Evolutionary conservation across 345 rosid genomes (phyloP), one percentile per base, ranked within the genome.

Genomic region (Carallia brachiata): DNA sequence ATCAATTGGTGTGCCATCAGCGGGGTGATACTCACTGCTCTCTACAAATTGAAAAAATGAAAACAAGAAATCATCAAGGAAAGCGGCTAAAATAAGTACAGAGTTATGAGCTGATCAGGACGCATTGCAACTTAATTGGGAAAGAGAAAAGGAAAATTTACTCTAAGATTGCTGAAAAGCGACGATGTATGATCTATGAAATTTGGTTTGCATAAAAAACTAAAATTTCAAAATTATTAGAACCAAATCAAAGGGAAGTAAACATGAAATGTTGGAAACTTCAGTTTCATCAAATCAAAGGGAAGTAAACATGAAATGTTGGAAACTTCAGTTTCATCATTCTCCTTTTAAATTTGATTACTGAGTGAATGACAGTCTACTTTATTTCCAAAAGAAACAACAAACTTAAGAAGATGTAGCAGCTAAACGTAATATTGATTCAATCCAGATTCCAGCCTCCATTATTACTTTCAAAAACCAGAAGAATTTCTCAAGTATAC

Each of bases 1-100:
- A 93, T 85, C 76, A 93, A 47, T 68, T 86, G 84, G 75, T 81
- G 83, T 55, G 97, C 98, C 90, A 91, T 89, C 60, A 77, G 74
- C 59, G 98, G 91, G 75, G 97, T 91, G 66, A 93, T 80, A 68
- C 75, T 82, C 66, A 93, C 86, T 66, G 92, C 97, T 82, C 82
- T 89, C 98, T 93, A 78, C 84, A 80, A 1, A 4, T 44, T 44
- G 3, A 44, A 44, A 61, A 6, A 13, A 48, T 37, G 19, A 10
- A 47, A 44, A 31, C 19, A 73, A 1, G 48, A 15, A 48, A 34
- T 70, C 63, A 55, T 60, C 30, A 36, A 19, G 10, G 36, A 75
- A 63, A 1, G 7, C 36, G 18, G 58, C 52, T 1, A 65, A 57
- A 8, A 16, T 23, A 19, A 2, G 55, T 36, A 6, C 28, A 6